Percentiles rank a stretch among this genome's conserved stretches.
These are phyloP conservation scores for Cupressus sempervirens DNA, from an alignment of 75 land plant genomes.

Conservation along the genomic window DNA sequence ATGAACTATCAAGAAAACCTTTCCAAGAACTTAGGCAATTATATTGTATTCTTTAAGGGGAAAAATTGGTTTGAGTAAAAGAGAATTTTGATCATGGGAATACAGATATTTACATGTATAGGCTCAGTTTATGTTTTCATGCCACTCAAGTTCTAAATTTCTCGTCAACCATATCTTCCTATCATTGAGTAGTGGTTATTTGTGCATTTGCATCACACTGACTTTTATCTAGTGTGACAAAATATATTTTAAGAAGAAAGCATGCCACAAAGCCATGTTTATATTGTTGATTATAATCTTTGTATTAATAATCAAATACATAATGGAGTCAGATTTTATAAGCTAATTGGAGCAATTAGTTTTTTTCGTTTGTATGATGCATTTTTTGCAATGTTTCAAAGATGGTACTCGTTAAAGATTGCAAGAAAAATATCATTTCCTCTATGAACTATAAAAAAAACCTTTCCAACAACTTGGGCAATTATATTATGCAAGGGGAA, in stretches of 20 bases:
- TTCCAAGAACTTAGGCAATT: neutral
- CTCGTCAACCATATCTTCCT: neutral
- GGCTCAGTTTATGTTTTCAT: neutral
- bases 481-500: too few species aligned
- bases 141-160: neutral
- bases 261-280: neutral
- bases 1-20: neutral
- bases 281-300: neutral
- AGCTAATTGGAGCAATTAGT: neutral
- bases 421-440: neutral
- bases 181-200: neutral
- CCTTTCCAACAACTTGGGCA: neutral
- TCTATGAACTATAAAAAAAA: neutral
- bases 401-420: neutral
- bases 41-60: neutral
- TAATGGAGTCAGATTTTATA: neutral
- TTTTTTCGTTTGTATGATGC: neutral
- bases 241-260: neutral
- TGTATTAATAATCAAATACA: neutral
- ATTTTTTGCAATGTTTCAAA: neutral
- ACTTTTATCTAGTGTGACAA: neutral
- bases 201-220: neutral
- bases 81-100: too few species aligned
- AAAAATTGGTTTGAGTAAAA: too few species aligned
- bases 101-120: too few species aligned